A percentile compares a stretch with the other conserved stretches of the same genome.
Conservation (phyloP, 768 basidiomycete species). For the Hygrophorus russula region DNA sequence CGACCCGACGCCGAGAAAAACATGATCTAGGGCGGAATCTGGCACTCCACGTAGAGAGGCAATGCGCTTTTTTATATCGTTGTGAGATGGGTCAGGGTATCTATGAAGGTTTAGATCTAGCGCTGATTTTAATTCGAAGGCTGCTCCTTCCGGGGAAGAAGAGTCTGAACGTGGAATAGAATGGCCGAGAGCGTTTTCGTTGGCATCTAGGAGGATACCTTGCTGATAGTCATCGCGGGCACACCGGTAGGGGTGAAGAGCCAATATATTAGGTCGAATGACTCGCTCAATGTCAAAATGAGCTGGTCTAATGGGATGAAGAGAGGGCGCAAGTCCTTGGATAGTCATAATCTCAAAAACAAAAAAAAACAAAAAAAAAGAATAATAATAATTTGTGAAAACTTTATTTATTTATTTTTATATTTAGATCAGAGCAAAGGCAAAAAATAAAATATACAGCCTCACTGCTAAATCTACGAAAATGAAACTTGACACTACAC, state of each 20-base stretch:
- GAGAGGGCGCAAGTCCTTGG: constrained; percentile 41
- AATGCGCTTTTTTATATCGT: constrained; percentile 64
- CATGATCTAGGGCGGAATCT: constrained; percentile 36
- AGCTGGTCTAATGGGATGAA: constrained; percentile 39
- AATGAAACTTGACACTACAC: too few species aligned
- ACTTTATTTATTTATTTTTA: too few species aligned
- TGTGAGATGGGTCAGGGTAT: constrained; percentile 90
- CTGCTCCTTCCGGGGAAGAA: background rate
- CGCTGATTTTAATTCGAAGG: constrained; percentile 26
- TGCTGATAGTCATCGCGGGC: constrained; percentile 91
- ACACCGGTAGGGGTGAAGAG: constrained; percentile 87
- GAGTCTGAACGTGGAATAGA: constrained; percentile 40
- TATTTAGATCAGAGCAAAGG: too few species aligned
- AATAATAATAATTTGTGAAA: too few species aligned
- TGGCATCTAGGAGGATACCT: constrained; percentile 92
- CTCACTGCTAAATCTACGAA: too few species aligned
- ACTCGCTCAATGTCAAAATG: constrained; percentile 81
- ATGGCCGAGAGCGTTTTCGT: constrained; percentile 92
- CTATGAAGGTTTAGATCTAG: constrained; percentile 58
- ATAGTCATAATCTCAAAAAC: constrained; percentile 38
- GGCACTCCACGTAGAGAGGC: constrained; percentile 64
- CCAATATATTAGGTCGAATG: constrained; percentile 89
- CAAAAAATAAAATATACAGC: too few species aligned
- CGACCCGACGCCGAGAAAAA: constrained; percentile 93
- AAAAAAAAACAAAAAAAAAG: too few species aligned